A percentile compares a stretch with the other conserved stretches of the same genome.
These are phyloP conservation scores for Beta vulgaris DNA, from an alignment of 148 eudicot genomes.

Conservation along the genomic window DNA sequence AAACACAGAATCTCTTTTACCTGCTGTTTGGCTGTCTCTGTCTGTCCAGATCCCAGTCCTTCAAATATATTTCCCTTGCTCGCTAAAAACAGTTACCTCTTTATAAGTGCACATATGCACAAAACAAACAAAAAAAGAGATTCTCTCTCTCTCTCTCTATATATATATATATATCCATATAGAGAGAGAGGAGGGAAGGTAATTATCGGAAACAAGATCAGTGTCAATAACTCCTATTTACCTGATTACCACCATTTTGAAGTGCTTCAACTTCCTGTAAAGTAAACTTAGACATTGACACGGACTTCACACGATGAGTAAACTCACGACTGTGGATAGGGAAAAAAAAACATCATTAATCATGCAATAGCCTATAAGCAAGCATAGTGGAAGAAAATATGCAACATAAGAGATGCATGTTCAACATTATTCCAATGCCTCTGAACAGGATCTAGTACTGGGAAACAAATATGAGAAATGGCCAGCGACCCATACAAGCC, in stretches of 20 bases:
- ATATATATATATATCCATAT: background rate
- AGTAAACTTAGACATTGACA: conserved; percentile 93
- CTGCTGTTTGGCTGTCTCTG: conserved; percentile 77
- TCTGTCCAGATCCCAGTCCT: conserved; percentile 69
- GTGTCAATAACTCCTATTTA: conserved; percentile 31
- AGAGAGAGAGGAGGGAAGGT: background rate
- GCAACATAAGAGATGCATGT: background rate
- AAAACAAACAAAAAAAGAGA: background rate
- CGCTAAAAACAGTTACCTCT: conserved; percentile 48
- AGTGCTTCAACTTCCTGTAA: conserved; percentile 93
- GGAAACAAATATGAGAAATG: background rate
- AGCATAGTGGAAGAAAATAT: conserved; percentile 1
- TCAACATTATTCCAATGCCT: background rate
- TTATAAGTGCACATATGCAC: background rate
- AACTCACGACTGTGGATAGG: conserved; percentile 98
- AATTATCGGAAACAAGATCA: background rate
- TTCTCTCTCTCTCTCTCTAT: too few species aligned
- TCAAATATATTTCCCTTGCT: conserved; percentile 75
- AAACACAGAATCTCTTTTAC: conserved; percentile 32
- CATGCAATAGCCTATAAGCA: background rate
- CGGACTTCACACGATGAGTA: conserved; percentile 96
- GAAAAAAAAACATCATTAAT: background rate
- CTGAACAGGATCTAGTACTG: background rate
- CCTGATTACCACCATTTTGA: conserved; percentile 98
- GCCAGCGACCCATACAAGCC: background rate